These are phyloP conservation scores for Candida boleticola DNA, from an alignment of 805 yeast genomes.

Conservation along the genomic window DNA sequence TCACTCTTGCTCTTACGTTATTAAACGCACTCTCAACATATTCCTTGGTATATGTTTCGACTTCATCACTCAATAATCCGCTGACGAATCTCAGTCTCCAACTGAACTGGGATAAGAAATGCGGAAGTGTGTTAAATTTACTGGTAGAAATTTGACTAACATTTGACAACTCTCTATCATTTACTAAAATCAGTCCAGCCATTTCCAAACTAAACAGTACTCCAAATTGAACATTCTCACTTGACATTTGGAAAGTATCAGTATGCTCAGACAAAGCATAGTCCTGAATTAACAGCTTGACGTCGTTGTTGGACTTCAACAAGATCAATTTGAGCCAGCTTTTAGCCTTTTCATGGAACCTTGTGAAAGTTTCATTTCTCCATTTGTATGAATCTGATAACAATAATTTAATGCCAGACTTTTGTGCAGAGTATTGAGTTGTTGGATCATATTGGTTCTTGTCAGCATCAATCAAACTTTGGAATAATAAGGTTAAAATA, in stretches of 20 bases:
- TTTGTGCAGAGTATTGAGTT: slow-evolving; percentile 51
- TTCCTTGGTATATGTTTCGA: slow-evolving; percentile 24
- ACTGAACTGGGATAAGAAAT: slow-evolving; percentile 72
- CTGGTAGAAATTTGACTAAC: slow-evolving; percentile 36
- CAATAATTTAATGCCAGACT: slow-evolving; percentile 48
- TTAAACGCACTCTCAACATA: slow-evolving; percentile 26
- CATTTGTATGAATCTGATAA: slow-evolving; percentile 76
- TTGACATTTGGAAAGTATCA: slow-evolving; percentile 23
- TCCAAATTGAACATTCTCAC: slow-evolving; percentile 59
- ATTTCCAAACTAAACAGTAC: slow-evolving; percentile 87
- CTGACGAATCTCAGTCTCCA: slow-evolving; percentile 55
- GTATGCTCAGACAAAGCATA: slow-evolving; percentile 50
- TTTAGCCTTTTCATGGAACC: slow-evolving; percentile 56
- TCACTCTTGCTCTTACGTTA: slow-evolving; percentile 24
- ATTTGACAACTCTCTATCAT: slow-evolving; percentile 63
- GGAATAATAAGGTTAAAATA: slow-evolving; percentile 70
- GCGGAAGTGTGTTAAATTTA: slow-evolving; percentile 60
- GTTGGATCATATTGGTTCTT: slow-evolving; percentile 82
- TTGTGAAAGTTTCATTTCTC: slow-evolving; percentile 65
- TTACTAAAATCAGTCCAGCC: slow-evolving; percentile 71
- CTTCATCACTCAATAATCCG: slow-evolving; percentile 26
- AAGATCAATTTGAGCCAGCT: slow-evolving; percentile 66
- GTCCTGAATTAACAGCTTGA: slow-evolving; percentile 74
- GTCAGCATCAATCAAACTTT: slow-evolving; percentile 80
- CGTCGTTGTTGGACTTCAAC: slow-evolving; percentile 62